These are phyloP conservation scores for Huntiella savannae DNA, from an alignment of 2,329 filamentous ascomycete species.

Conservation along the genomic window DNA sequence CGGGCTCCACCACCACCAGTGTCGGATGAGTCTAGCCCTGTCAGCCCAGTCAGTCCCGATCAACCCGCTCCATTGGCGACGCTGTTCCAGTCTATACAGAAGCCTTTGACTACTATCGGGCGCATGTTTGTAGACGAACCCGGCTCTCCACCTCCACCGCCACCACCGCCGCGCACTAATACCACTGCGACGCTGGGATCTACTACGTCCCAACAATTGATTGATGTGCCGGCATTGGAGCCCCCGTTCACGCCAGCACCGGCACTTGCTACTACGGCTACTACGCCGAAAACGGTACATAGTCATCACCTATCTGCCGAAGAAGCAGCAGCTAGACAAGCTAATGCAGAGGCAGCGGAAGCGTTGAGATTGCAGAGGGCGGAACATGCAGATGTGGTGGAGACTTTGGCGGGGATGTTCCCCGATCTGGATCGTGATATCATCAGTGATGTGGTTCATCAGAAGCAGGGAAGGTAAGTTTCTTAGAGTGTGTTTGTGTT, in stretches of 20 bases:
- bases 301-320: slow-evolving; percentile 37
- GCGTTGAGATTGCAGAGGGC: slow-evolving; percentile 63
- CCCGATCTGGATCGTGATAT: slow-evolving; percentile 84
- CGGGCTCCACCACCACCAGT: not conserved
- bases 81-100: slow-evolving; percentile 75
- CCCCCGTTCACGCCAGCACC: not conserved
- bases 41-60: not conserved
- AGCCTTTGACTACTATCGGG: slow-evolving; percentile 75
- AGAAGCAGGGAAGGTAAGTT: slow-evolving; percentile 81
- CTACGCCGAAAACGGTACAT: not conserved
- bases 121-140: slow-evolving; percentile 71
- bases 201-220: not conserved
- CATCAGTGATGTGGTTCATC: slow-evolving; percentile 88
- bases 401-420: slow-evolving; percentile 92
- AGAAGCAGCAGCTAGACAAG: slow-evolving; percentile 76
- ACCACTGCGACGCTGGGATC: not conserved
- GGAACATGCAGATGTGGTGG: slow-evolving; percentile 80
- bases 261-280: not conserved
- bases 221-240: not conserved
- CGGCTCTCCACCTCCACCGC: slow-evolving; percentile 15
- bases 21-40: slow-evolving; percentile 1
- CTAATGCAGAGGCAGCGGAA: slow-evolving; percentile 75
- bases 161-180: slow-evolving; percentile 1
- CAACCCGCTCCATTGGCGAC: slow-evolving; percentile 7
- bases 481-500: slow-evolving; percentile 3